Percentiles rank a stretch among this genome's conserved stretches.
Conservation (phyloP, 768 basidiomycete genomes). For the Saitozyma podzolica region DNA sequence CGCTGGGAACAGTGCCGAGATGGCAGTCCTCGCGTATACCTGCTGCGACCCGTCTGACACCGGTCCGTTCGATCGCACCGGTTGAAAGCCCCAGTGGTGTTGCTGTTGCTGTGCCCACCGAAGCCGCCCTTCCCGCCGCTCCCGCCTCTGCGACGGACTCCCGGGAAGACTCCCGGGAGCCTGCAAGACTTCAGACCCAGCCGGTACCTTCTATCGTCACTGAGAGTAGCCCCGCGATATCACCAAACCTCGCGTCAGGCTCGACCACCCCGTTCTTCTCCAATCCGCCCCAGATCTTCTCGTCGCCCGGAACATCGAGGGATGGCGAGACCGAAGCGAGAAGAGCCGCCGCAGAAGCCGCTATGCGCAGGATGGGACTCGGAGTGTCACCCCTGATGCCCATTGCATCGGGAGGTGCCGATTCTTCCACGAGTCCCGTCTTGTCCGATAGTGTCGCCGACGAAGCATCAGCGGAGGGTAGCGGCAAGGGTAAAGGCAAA, state of each 20-base stretch:
- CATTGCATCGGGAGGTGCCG: too few species aligned
- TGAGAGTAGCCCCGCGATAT: background rate
- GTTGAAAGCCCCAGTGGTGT: background rate
- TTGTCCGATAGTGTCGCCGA: too few species aligned
- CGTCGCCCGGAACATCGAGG: slow-evolving; percentile 21
- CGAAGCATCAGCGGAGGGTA: too few species aligned
- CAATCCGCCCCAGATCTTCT: slow-evolving; percentile 35
- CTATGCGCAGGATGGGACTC: slow-evolving; percentile 59
- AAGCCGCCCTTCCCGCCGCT: background rate
- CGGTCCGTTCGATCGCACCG: background rate
- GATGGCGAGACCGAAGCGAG: slow-evolving; percentile 49
- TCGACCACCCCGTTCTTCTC: slow-evolving; percentile 32
- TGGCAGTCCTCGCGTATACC: background rate
- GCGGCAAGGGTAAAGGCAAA: slow-evolving; percentile 12
- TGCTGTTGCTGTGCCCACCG: slow-evolving; percentile 1
- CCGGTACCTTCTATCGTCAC: slow-evolving; percentile 9
- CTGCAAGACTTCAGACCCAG: slow-evolving; percentile 7
- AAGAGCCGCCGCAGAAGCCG: slow-evolving; percentile 68
- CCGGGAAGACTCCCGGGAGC: background rate
- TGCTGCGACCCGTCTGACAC: background rate
- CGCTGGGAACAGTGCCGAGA: slow-evolving; percentile 34
- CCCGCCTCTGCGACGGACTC: too few species aligned
- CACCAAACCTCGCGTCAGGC: slow-evolving; percentile 11
- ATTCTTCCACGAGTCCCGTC: too few species aligned
- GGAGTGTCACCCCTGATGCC: too few species aligned